Conservation (phyloP, 1,284 basidiomycete genomes). For the Ceratobasidium papillatum region DNA sequence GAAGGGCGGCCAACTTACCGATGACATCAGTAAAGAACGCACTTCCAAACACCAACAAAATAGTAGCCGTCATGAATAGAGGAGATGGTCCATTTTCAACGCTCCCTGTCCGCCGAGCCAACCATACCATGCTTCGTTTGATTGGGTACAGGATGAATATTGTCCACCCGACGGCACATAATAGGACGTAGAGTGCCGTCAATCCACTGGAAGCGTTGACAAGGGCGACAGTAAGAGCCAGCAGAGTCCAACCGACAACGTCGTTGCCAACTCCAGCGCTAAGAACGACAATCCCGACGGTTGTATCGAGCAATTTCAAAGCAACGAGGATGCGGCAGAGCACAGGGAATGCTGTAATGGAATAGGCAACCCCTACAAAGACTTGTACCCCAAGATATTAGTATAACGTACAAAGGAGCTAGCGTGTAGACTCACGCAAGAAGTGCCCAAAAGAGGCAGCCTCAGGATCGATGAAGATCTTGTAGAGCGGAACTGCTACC, state of each 20-base stretch:
- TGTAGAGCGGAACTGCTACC: conserved; percentile 82
- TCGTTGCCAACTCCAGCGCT: conserved; percentile 95
- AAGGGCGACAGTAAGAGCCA: conserved; percentile 64
- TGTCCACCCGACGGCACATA: conserved; percentile 60
- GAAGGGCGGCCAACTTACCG: too few species aligned
- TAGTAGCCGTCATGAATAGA: conserved; percentile 59
- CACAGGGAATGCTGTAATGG: conserved; percentile 63
- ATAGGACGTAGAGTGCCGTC: conserved; percentile 61
- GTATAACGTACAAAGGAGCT: conserved; percentile 38
- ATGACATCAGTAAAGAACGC: conserved; percentile 92
- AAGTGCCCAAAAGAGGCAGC: conserved; percentile 76
- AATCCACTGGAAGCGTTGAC: conserved; percentile 56
- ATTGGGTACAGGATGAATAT: conserved; percentile 59
- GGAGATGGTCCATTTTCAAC: conserved; percentile 60
- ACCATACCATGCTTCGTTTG: conserved; percentile 55
- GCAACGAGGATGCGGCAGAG: conserved; percentile 86
- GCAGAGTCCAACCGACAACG: conserved; percentile 64
- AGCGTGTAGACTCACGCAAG: conserved; percentile 86
- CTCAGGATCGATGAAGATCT: conserved; percentile 73
- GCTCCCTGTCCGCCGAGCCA: conserved; percentile 57
- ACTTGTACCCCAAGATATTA: background rate
- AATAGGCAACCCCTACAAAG: conserved; percentile 53
- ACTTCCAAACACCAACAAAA: conserved; percentile 79
- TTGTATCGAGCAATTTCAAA: conserved; percentile 82
- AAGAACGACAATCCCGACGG: conserved; percentile 91